These are phyloP conservation scores for Rhizophagus prolifer DNA, from an alignment of 192 early-diverging fungal genomes.

Conservation along the genomic window DNA sequence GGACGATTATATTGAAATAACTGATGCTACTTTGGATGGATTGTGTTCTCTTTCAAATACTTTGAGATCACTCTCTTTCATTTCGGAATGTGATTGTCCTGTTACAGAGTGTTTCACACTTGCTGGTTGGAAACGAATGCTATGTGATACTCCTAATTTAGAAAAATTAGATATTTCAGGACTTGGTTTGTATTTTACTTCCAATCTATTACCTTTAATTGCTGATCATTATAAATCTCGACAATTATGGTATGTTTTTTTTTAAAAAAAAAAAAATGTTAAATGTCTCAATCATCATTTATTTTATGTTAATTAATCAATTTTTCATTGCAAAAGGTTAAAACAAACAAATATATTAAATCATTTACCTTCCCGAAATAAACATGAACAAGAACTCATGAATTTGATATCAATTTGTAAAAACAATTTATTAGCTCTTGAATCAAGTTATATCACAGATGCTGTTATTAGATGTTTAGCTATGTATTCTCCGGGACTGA, in stretches of 20 bases:
- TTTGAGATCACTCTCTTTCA: constrained; percentile 4
- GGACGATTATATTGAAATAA: constrained; percentile 12
- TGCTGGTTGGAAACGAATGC: constrained; percentile 8
- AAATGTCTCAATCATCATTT: neutral
- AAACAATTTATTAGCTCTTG: constrained; percentile 7
- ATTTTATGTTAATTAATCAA: neutral
- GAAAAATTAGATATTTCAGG: constrained; percentile 15
- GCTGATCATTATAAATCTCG: constrained; percentile 6
- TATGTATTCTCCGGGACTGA: neutral
- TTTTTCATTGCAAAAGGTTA: constrained; percentile 1
- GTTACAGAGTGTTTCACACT: neutral
- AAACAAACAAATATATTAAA: neutral
- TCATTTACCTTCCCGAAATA: constrained; percentile 5
- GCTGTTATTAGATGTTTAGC: neutral
- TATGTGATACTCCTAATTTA: neutral
- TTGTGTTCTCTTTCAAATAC: constrained; percentile 1
- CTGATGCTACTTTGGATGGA: constrained; percentile 2
- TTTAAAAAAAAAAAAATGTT: neutral
- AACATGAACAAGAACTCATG: constrained; percentile 2
- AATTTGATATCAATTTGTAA: constrained; percentile 2
- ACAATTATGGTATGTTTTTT: constrained; percentile 1
- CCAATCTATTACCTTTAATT: neutral
- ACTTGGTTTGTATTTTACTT: neutral
- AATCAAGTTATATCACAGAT: constrained; percentile 3
- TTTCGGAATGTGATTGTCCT: neutral